Base-by-base conservation (phyloP, 2,329 filamentous ascomycete genomes). In the Coniosporium tulheliwenetii region DNA sequence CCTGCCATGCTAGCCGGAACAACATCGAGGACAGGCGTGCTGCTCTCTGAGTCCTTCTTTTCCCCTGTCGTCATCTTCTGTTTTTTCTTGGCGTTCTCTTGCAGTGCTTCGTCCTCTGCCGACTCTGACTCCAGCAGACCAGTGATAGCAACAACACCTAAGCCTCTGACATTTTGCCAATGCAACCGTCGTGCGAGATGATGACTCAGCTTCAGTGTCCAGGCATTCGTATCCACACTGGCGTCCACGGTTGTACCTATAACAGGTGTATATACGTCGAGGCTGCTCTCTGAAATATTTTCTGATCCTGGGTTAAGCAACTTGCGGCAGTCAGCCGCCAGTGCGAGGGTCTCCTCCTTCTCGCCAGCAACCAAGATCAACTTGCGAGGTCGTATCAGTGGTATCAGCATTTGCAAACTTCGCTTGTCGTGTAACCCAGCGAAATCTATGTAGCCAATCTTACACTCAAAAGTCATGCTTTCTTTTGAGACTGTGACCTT, bases 161-260 rank as follows among this genome's bases (percentile, higher is more conserved):
- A 67, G 2, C 83, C 86, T 42, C 85, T 79, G 16, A 96, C 86
- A 43, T 85, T 87, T 63, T 96, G 91, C 91, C 91, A 96, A 54
- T 84, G 85, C 44, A 98, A 70, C 50, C 81, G 81, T 60, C 85
- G 85, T 44, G 93, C 82, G 14, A 98, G 75, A 36, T 75, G 67
- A 49, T 89, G 84, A 38, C 85, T 86, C 13, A 98, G 71, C 60
- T 87, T 93, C 44, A 98, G 83, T 16, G 84, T 80, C 91, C 93
- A 98, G 3, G 91, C 87, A 56, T 96, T 95, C 5, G 89, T 96
- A 57, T 98, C 91, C 35, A 96, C 89, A 53, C 87, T 95, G 10
- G 89, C 91, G 58, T 98, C 80, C 35, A 98, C 71, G 10, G 70
- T 66, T 30, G 72, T 67, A 16, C 86, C 86, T n/a, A 84, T 67